Evolutionary conservation across 1,139 yeast species (phyloP).

Genomic region (Hansenula sp.): DNA sequence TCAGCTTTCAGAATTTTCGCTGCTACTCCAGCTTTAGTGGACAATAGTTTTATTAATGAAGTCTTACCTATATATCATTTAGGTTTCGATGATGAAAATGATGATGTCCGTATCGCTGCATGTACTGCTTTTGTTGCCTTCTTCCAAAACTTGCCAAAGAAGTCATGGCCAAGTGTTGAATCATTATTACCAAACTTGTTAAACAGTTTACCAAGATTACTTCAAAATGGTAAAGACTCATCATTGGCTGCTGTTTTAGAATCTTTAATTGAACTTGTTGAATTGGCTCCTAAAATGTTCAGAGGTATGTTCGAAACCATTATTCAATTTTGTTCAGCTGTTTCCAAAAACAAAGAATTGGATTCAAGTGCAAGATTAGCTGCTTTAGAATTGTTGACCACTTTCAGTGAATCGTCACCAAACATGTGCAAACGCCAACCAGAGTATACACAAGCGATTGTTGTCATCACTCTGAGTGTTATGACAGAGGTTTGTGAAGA

Average conservation of each 20-base stretch:
- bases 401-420: constrained; percentile 92
- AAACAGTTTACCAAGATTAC: constrained; percentile 81
- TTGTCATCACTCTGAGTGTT: constrained; percentile 72
- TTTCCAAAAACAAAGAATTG: constrained; percentile 75
- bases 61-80: constrained; percentile 67
- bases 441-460: constrained; percentile 67
- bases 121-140: constrained; percentile 91
- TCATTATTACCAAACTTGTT: constrained; percentile 79
- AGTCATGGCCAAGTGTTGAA: constrained; percentile 71
- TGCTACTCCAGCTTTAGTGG: constrained; percentile 76
- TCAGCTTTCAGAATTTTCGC: constrained; percentile 88
- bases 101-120: constrained; percentile 86
- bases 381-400: constrained; percentile 82
- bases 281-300: constrained; percentile 92
- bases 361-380: constrained; percentile 80
- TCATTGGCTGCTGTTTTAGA: constrained; percentile 88
- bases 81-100: constrained; percentile 77
- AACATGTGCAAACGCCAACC: constrained; percentile 87
- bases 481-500: constrained; percentile 91
- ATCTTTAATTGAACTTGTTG: constrained; percentile 84
- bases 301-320: constrained; percentile 85
- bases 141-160: constrained; percentile 76
- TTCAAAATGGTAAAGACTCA: constrained; percentile 72
- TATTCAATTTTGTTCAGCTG: constrained; percentile 77
- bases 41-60: constrained; percentile 49